Conservation (phyloP, 2,329 filamentous ascomycete genomes). For the Aotearoamyces nothofagi region DNA sequence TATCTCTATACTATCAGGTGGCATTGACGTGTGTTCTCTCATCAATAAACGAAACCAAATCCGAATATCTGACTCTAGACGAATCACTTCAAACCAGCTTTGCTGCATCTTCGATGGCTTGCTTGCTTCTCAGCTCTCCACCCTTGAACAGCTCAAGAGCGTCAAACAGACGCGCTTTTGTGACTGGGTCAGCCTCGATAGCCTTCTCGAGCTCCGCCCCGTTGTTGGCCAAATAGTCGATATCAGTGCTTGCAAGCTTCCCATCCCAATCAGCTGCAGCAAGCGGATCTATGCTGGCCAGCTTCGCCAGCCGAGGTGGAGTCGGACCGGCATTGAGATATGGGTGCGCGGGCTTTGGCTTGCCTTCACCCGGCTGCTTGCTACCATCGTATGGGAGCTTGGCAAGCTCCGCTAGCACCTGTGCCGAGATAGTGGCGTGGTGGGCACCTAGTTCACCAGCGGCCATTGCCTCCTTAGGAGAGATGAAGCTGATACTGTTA, state of each 20-base stretch:
- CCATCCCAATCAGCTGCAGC: constrained; percentile 23
- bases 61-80: constrained; percentile 2
- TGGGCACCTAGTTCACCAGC: constrained; percentile 30
- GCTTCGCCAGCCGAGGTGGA: constrained; percentile 20
- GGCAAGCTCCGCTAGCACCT: constrained; percentile 23
- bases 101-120: constrained; percentile 21
- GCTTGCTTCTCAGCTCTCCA: constrained; percentile 23
- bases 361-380: constrained; percentile 23
- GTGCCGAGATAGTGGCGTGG: constrained; percentile 27
- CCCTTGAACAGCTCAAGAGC: constrained; percentile 26
- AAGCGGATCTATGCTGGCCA: constrained; percentile 25
- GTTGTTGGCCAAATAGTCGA: constrained; percentile 30
- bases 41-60: background rate
- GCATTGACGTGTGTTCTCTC: too few relatives aligned
- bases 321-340: constrained; percentile 22
- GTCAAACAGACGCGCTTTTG: constrained; percentile 22
- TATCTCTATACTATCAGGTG: too few relatives aligned
- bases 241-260: constrained; percentile 22
- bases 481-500: constrained; percentile 23
- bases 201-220: constrained; percentile 27
- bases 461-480: constrained; percentile 28
- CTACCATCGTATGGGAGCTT: constrained; percentile 22
- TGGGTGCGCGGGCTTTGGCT: constrained; percentile 24
- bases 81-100: constrained; percentile 8
- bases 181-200: constrained; percentile 24